Evolutionary conservation across 2,329 filamentous ascomycete species (phyloP).

Genomic region (Sporothrix schenckii): DNA sequence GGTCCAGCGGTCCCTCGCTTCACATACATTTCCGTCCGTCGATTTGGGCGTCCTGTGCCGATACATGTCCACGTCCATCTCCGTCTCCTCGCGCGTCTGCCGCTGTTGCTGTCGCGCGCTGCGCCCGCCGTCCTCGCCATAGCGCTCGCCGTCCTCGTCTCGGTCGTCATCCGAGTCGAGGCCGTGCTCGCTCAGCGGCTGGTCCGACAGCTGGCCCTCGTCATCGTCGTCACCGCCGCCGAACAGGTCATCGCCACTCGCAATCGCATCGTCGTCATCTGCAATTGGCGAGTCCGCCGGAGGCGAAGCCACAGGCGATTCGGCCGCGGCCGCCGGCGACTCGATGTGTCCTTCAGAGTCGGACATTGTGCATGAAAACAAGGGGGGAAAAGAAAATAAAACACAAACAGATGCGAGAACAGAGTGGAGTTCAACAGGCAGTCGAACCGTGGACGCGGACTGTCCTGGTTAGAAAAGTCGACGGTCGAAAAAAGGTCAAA

Average conservation of each 20-base stretch:
- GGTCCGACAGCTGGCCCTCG: constrained; percentile 64
- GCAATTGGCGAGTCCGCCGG: constrained; percentile 26
- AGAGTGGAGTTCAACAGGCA: background rate
- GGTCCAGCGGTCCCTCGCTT: background rate
- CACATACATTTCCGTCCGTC: constrained; percentile 67
- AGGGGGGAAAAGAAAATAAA: too few relatives aligned
- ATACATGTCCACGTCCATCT: constrained; percentile 66
- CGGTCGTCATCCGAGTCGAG: constrained; percentile 53
- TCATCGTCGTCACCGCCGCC: constrained; percentile 51
- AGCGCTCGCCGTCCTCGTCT: constrained; percentile 42
- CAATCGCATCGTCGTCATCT: constrained; percentile 30
- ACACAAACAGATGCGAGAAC: background rate
- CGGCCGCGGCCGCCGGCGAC: constrained; percentile 31
- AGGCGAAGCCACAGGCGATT: background rate
- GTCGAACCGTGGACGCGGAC: constrained; percentile 1
- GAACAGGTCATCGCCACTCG: constrained; percentile 36
- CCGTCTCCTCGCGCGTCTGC: constrained; percentile 57
- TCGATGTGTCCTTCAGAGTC: constrained; percentile 34
- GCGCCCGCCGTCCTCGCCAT: constrained; percentile 37
- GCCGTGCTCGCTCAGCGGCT: constrained; percentile 65
- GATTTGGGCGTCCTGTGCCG: constrained; percentile 72
- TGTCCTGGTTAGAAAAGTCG: constrained; percentile 2
- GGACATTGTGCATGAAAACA: constrained; percentile 31
- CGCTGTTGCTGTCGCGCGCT: constrained; percentile 44
- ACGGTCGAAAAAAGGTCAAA: constrained; percentile 5